Evolutionary conservation across 345 rosid species (phyloP).

Genomic region (Gossypium longicalyx): DNA sequence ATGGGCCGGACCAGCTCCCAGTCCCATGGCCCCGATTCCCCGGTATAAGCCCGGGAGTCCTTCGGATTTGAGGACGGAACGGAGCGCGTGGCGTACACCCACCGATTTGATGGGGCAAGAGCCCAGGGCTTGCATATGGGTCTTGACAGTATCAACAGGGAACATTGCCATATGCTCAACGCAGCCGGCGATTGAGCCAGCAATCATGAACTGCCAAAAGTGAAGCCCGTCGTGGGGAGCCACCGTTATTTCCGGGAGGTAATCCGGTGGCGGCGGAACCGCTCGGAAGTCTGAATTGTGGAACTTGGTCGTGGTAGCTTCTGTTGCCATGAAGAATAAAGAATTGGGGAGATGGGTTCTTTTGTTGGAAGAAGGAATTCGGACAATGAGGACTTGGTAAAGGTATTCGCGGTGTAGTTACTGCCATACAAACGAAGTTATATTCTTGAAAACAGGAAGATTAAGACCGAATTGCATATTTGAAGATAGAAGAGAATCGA

Average conservation of each 20-base stretch:
- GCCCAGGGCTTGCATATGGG: conserved; percentile 92
- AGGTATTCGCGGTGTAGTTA: neutral
- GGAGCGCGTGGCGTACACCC: conserved; percentile 67
- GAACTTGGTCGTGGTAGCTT: conserved; percentile 55
- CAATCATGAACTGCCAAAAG: conserved; percentile 91
- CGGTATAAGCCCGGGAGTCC: conserved; percentile 77
- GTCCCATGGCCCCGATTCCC: conserved; percentile 95
- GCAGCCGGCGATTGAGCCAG: conserved; percentile 92
- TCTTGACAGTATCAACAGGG: conserved; percentile 94
- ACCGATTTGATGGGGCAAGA: conserved; percentile 85
- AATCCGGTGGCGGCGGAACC: conserved; percentile 54
- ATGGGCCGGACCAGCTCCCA: conserved; percentile 99
- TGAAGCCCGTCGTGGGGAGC: conserved; percentile 55
- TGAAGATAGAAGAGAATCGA: neutral
- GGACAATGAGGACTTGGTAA: conserved; percentile 3
- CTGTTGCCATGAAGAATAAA: conserved; percentile 45
- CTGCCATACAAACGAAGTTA: conserved; percentile 7
- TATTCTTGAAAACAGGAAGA: neutral
- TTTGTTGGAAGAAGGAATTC: neutral
- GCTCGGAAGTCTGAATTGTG: conserved; percentile 61
- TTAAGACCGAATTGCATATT: neutral
- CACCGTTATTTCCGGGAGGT: conserved; percentile 42
- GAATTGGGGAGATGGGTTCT: neutral
- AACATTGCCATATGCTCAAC: conserved; percentile 99
- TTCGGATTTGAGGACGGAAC: conserved; percentile 58